Base-by-base conservation (phyloP, 371 early-diverging fungal species). In the Mucor racemosus region DNA sequence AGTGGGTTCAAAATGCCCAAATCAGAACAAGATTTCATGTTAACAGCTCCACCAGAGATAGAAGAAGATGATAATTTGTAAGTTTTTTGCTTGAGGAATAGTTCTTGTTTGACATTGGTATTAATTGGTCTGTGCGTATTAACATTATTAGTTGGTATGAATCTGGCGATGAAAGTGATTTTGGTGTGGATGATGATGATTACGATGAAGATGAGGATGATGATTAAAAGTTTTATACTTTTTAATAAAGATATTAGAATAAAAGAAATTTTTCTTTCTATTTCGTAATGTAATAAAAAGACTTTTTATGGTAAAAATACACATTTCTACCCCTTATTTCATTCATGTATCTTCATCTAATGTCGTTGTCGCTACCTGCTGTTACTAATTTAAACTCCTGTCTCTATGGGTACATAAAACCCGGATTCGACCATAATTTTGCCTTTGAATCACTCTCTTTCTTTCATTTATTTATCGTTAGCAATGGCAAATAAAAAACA, bases 21-120 rank as follows among this genome's bases (percentile, higher is more conserved):
- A 55, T 73, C 80, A 61, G 81, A 82, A 68, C 73, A 80, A 69
- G 79, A 77, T 46, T 84, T 82, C 60, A 78, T 79, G 79, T 60
- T 73, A 9, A 73, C 76, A 46, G 81, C 81, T 35, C 80, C 78
- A 60, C 67, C 72, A 62, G 81, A 77, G 60, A 72, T 81, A 65
- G 82, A 81, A 63, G 81, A 81, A 63, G 81, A 84, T 59, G 81
- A 78, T 4, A 80, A 84, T 64, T 81, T 84, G 81, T 80, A 75
- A 76, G 81, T 71, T 41, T 38, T 38, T 38, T 38, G 38, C 38
- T 11, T 38, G 44, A 7, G 17, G 17, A 19, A 13, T 53, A 26
- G 10, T 8, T 26, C 17, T 17, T 11, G 31, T 34, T 55, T 55
- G 55, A 35, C n/a, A 35, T 35, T 34, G 55, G 35, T 55, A 61